Conservation (phyloP, 116 monocot genomes). For the Posidonia oceanica region DNA sequence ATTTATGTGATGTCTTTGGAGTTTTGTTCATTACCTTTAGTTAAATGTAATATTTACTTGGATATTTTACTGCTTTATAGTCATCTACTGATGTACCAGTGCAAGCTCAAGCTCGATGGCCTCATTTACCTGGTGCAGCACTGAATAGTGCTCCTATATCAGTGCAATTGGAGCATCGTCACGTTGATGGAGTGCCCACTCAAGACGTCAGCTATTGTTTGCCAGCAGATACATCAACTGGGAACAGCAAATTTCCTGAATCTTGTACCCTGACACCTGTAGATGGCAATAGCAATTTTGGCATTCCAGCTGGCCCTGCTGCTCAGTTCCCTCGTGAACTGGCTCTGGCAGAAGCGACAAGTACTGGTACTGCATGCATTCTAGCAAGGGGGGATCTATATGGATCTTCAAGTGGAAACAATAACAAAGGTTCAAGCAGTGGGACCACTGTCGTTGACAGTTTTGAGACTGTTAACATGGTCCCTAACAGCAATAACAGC, state of each 20-base stretch:
- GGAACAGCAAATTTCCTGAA: slow-evolving; percentile 23
- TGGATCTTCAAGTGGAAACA: slow-evolving; percentile 16
- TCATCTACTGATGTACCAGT: slow-evolving; percentile 44
- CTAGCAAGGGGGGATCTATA: slow-evolving; percentile 13
- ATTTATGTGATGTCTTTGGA: too few species aligned
- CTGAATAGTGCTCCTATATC: slow-evolving; percentile 51
- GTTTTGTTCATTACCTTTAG: too few species aligned
- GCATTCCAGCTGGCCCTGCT: slow-evolving; percentile 10
- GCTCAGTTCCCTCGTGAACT: slow-evolving; percentile 40
- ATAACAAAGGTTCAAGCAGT: slow-evolving; percentile 12
- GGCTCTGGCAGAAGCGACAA: slow-evolving; percentile 21
- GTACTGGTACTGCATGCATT: slow-evolving; percentile 1
- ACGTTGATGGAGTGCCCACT: slow-evolving; percentile 22
- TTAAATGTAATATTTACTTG: too few species aligned
- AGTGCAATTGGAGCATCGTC: slow-evolving; percentile 46
- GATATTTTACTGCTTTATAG: slow-evolving; percentile 22
- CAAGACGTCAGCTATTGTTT: slow-evolving; percentile 17
- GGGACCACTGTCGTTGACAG: slow-evolving; percentile 8
- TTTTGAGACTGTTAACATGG: slow-evolving; percentile 4
- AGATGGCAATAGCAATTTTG: slow-evolving; percentile 21
- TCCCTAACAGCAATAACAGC: slow-evolving; percentile 4
- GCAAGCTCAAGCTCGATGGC: slow-evolving; percentile 72
- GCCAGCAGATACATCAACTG: slow-evolving; percentile 13
- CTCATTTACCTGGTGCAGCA: slow-evolving; percentile 43
- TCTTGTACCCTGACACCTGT: slow-evolving; percentile 8